Evolutionary conservation across 1,284 basidiomycete species (phyloP).

Genomic region (Ganoderma lingzhi): DNA sequence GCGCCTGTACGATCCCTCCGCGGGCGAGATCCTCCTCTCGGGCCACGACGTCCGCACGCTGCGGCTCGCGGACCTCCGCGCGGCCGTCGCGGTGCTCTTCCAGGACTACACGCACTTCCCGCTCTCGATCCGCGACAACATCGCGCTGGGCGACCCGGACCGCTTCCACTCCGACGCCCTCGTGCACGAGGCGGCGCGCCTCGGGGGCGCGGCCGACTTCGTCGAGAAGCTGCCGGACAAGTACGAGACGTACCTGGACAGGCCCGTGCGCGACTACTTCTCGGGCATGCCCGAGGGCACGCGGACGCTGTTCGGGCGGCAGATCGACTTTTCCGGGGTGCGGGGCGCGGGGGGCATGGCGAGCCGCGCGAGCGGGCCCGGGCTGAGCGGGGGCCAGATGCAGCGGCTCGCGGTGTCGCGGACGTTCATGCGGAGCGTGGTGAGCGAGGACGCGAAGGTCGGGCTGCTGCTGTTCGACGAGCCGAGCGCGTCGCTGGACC

Average conservation of each 20-base stretch:
- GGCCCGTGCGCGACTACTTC: constrained; percentile 77
- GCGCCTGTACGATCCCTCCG: constrained; percentile 72
- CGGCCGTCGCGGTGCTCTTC: constrained; percentile 73
- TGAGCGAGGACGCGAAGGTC: constrained; percentile 59
- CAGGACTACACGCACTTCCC: constrained; percentile 84
- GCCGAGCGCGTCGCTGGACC: constrained; percentile 78
- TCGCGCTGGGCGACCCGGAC: constrained; percentile 71
- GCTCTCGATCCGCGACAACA: constrained; percentile 80
- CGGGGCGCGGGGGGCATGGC: constrained; percentile 54
- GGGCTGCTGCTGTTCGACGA: constrained; percentile 81
- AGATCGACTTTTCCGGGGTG: constrained; percentile 61
- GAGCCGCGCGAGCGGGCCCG: constrained; percentile 46
- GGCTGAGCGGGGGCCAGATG: constrained; percentile 81
- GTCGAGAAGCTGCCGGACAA: constrained; percentile 69
- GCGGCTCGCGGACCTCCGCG: constrained; percentile 67
- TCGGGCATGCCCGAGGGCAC: constrained; percentile 70
- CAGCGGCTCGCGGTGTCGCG: constrained; percentile 76
- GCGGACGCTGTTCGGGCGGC: constrained; percentile 64
- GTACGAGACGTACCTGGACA: constrained; percentile 74
- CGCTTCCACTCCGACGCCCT: constrained; percentile 61
- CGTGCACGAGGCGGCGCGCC: constrained; percentile 66
- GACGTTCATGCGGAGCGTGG: constrained; percentile 79
- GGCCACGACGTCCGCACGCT: constrained; percentile 67
- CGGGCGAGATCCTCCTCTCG: constrained; percentile 73
- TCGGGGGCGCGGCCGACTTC: constrained; percentile 74